A percentile compares a stretch with the other conserved stretches of the same genome.
Evolutionary conservation across 108 stramenopile species (phyloP).

Genomic region (Pseudonitzschia pungens): DNA sequence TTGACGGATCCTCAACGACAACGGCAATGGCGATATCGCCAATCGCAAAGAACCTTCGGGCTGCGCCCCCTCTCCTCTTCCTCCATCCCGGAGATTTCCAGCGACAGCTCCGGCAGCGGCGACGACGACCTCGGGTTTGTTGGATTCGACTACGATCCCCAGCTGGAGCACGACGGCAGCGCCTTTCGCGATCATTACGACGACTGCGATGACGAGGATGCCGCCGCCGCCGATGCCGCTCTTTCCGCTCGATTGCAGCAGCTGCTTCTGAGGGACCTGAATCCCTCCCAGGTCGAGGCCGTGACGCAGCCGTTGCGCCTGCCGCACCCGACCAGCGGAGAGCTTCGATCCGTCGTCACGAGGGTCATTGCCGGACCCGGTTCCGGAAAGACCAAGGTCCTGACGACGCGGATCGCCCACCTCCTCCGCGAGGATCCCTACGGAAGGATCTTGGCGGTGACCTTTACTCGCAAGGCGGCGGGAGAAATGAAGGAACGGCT

Average conservation of each 20-base stretch:
- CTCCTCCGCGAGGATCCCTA: slow-evolving; percentile 43
- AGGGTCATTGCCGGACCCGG: slow-evolving; percentile 90
- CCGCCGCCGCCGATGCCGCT: too few relatives aligned
- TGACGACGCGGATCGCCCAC: slow-evolving; percentile 86
- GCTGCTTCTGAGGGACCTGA: slow-evolving; percentile 45
- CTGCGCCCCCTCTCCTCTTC: too few relatives aligned
- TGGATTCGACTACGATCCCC: too few relatives aligned
- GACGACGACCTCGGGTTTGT: too few relatives aligned
- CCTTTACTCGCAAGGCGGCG: slow-evolving; percentile 92
- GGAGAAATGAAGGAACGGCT: slow-evolving; percentile 84
- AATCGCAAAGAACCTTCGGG: too few relatives aligned
- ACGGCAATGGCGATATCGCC: too few relatives aligned
- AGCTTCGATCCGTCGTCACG: slow-evolving; percentile 38
- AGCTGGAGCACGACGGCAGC: too few relatives aligned
- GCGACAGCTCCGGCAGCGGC: too few relatives aligned
- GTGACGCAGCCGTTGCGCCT: slow-evolving; percentile 47
- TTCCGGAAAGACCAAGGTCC: slow-evolving; percentile 87
- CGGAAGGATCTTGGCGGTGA: slow-evolving; percentile 76
- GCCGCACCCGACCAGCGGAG: neutral
- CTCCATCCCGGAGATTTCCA: too few relatives aligned
- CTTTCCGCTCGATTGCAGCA: neutral
- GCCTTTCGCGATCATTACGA: too few relatives aligned
- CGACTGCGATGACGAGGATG: too few relatives aligned
- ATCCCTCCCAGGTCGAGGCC: slow-evolving; percentile 72
- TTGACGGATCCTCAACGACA: too few relatives aligned